Conservation (phyloP, 768 basidiomycete species). For the Suillus brevipes region DNA sequence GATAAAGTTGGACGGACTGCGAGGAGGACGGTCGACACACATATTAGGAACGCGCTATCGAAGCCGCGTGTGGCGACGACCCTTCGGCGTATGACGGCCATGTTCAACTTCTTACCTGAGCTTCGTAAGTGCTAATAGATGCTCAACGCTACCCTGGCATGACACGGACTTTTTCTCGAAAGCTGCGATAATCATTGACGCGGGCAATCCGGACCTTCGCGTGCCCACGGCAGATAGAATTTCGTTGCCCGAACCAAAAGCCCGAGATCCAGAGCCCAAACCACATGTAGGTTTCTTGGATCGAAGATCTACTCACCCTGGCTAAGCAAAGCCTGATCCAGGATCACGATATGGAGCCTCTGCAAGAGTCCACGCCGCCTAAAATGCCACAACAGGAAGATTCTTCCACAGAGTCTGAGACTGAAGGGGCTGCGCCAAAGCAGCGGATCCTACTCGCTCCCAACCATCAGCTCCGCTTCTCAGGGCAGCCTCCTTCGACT, state of each 20-base stretch:
- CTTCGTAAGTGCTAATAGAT: constrained; percentile 52
- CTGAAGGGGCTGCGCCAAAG: constrained; percentile 14
- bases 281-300: constrained; percentile 22
- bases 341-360: constrained; percentile 8
- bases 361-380: constrained; percentile 16
- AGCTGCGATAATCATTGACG: constrained; percentile 55
- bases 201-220: constrained; percentile 46
- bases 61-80: constrained; percentile 68
- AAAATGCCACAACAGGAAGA: constrained; percentile 17
- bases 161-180: constrained; percentile 16
- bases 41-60: constrained; percentile 69
- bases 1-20: constrained; percentile 73
- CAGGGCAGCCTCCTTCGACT: constrained; percentile 13
- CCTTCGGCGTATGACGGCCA: constrained; percentile 68
- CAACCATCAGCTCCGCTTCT: constrained; percentile 21
- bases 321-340: constrained; percentile 3
- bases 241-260: constrained; percentile 17
- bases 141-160: constrained; percentile 5
- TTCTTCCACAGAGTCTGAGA: constrained; percentile 32
- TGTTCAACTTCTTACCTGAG: constrained; percentile 65
- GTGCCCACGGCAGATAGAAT: constrained; percentile 13
- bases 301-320: constrained; percentile 4
- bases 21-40: constrained; percentile 66
- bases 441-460: constrained; percentile 14
- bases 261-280: not conserved